Evolutionary conservation across 148 eudicot genomes (phyloP).

Genomic region (Cornus controversa): DNA sequence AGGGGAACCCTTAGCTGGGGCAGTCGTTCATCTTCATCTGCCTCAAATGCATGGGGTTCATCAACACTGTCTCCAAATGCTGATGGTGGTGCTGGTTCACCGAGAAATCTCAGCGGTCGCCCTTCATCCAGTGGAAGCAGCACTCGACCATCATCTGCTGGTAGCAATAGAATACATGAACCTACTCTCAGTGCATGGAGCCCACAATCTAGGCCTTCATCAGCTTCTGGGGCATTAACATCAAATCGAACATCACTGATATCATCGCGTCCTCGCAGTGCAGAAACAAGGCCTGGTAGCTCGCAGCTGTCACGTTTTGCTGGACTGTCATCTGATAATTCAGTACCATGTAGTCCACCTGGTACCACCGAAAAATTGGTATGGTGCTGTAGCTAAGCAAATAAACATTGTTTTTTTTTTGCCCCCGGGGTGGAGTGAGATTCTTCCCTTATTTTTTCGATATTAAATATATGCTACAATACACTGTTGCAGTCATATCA

Average conservation of each 20-base stretch:
- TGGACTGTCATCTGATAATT: constrained; percentile 61
- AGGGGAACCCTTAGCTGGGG: constrained; percentile 98
- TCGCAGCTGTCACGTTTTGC: constrained; percentile 94
- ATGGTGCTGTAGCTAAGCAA: constrained; percentile 18
- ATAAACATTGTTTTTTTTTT: neutral
- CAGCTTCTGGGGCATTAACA: constrained; percentile 76
- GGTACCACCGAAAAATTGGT: constrained; percentile 67
- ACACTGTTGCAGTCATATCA: neutral
- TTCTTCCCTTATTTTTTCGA: too few relatives aligned
- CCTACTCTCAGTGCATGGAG: constrained; percentile 63
- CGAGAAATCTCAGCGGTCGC: constrained; percentile 77
- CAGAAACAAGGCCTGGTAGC: constrained; percentile 93
- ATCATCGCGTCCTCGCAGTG: constrained; percentile 82
- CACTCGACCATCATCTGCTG: constrained; percentile 90
- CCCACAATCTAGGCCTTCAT: constrained; percentile 83
- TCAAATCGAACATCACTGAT: constrained; percentile 61
- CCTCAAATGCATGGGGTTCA: constrained; percentile 85
- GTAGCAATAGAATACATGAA: constrained; percentile 76
- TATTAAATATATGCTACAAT: neutral
- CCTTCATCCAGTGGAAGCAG: constrained; percentile 84
- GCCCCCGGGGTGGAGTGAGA: too few relatives aligned
- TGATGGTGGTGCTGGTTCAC: constrained; percentile 68
- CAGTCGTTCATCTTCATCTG: constrained; percentile 75
- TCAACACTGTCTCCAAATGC: constrained; percentile 67
- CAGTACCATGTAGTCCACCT: constrained; percentile 54